These are phyloP conservation scores for Drechslerella dactyloides DNA, from an alignment of 2,329 filamentous ascomycete species.

Conservation along the genomic window DNA sequence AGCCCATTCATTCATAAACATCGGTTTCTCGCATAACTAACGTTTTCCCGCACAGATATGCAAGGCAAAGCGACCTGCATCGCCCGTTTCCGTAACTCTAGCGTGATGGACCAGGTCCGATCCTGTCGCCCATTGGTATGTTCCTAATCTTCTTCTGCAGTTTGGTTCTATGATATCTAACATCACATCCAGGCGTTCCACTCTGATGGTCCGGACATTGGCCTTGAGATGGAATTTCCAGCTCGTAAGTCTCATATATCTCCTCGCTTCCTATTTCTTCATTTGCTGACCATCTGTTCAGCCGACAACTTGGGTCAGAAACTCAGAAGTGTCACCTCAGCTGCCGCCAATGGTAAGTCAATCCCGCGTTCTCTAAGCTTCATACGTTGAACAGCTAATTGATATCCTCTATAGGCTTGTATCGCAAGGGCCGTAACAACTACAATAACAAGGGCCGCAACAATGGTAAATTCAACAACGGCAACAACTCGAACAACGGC, in stretches of 20 bases:
- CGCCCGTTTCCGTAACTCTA: conserved; percentile 95
- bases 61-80: conserved; percentile 90
- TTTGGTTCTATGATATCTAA: neutral
- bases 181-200: conserved; percentile 19
- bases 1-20: neutral
- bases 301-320: conserved; percentile 25
- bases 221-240: conserved; percentile 30
- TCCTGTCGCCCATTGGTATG: conserved; percentile 82
- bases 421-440: neutral
- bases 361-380: neutral
- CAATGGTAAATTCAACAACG: no score
- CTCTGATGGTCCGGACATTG: conserved; percentile 8
- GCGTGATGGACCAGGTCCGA: conserved; percentile 85
- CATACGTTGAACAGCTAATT: neutral
- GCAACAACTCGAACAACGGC: no score
- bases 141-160: neutral
- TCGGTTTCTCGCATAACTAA: neutral
- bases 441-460: conserved; percentile 54
- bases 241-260: conserved; percentile 22
- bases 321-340: conserved; percentile 26
- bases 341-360: conserved; percentile 32
- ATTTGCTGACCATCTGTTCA: conserved; percentile 5
- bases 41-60: conserved; percentile 67
- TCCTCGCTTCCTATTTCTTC: neutral
- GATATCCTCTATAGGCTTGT: conserved; percentile 13